Evolutionary conservation across 2,329 filamentous ascomycete species (phyloP), one percentile per base, ranked within the genome.

Genomic region (Triangularia verruculosa): DNA sequence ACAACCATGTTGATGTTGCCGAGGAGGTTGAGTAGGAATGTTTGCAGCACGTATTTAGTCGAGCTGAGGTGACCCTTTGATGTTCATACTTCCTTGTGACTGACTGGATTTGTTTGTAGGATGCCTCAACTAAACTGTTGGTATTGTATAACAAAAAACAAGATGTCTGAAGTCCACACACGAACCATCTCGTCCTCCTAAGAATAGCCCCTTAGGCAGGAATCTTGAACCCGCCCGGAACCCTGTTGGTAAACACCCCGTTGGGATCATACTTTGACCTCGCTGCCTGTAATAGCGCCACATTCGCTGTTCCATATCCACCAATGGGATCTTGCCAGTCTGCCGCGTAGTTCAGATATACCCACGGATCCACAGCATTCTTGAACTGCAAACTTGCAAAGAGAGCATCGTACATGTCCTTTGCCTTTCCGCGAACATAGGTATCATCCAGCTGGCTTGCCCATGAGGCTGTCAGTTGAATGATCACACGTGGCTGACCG

Each of bases 281-380:
- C 11, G 57, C 64, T 8, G 54, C 57, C 53, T 58, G 22, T 53
- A 65, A 20, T 15, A 27, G 52, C 11, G 22, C 27, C 20, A 47
- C 47, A 30, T 63, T 65, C 25, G 27, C 57, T 2, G 15, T 17
- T n/a, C 64, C 64, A 43, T 69, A 72, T 24, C 68, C 66, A 2
- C 20, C 8, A 12, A 68, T 65, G 6, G 66, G 61, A 43, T 70
- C 58, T 64, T 72, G 69, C 20, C 61, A 51, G 9, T 7, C 15
- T 20, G 56, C 67, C 12, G 70, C 67, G 39, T 72, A 71, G 61
- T 71, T 71, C 67, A 69, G 30, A 56, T 70, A 71, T 34, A 62
- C 64, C 58, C 65, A 71, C 13, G 64, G 55, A 17, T 54, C 51
- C 8, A n/a, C n/a, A 9, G 25, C 22, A 24, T 17, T 25, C 13